Conservation (phyloP, 768 basidiomycete species). For the Naematelia aurantialba region DNA sequence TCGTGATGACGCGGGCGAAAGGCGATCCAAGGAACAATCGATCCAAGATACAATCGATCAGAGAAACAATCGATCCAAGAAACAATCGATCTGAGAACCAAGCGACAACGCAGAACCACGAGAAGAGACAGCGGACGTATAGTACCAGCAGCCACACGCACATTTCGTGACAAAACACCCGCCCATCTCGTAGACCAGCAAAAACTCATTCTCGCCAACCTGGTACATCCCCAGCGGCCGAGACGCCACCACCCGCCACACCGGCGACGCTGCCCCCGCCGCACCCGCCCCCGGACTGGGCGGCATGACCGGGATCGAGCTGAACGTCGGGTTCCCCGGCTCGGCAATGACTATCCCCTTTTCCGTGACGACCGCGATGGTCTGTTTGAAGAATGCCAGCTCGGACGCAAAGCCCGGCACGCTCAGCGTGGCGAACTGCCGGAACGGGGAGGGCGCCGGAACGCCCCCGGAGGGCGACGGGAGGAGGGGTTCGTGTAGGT, state of each 20-base stretch:
- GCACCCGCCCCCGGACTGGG: conserved; percentile 9
- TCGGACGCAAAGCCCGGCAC: conserved; percentile 40
- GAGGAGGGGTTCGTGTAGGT: conserved; percentile 37
- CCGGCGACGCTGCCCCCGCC: conserved; percentile 25
- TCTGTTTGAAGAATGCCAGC: conserved; percentile 41
- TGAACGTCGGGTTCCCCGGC: conserved; percentile 39
- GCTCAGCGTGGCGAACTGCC: conserved; percentile 26
- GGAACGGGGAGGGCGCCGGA: conserved; percentile 14
- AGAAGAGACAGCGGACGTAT: background rate
- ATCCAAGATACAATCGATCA: background rate
- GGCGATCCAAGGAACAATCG: background rate
- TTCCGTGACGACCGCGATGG: conserved; percentile 35
- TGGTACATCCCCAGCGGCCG: conserved; percentile 43
- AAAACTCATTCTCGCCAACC: conserved; percentile 42
- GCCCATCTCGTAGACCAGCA: conserved; percentile 40
- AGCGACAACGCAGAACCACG: background rate
- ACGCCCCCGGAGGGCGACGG: no score
- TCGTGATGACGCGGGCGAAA: no score
- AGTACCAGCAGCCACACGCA: no score
- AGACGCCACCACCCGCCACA: conserved; percentile 15
- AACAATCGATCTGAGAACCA: no score
- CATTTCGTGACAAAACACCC: conserved; percentile 45
- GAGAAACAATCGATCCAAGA: background rate
- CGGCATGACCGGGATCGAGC: conserved; percentile 31
- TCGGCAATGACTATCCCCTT: conserved; percentile 41